Evolutionary conservation across 2,329 filamentous ascomycete species (phyloP), one percentile per base, ranked within the genome.

Genomic region (Leptographium procerum): DNA sequence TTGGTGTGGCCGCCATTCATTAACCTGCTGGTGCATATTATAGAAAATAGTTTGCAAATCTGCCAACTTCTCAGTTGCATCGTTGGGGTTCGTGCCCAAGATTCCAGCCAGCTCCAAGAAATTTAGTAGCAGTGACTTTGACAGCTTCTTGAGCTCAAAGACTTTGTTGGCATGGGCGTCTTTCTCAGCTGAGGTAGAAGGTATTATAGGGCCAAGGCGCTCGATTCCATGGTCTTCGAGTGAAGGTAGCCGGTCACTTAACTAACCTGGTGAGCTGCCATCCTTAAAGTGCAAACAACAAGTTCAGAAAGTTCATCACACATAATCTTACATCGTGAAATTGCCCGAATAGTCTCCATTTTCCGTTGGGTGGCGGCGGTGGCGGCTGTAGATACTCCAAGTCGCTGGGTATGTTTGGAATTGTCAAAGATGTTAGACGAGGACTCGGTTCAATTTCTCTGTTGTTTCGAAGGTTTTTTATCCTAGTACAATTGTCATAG

Each of bases 1-100:
- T 73, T 97, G 92, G 69, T 96, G 91, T 11, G 91, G 91, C 34
- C 92, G 82, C 72, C 96, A 97, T 70, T 95, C 86, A 70, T 99
- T 99, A 64, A 97, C 84, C 57, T 96, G 80, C 67, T 95, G 89
- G 72, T 96, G 91, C 67, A 95, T 87, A 70, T 97, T 97, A 70
- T 92, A 85, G 62, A 95, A 86, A 31, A 97, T 75, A 19, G 86
- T 91, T 66, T 87, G 81, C 34, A 99, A 73, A 69, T 97, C 87
- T 51, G 83, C 77, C 52, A 92, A 79, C 69, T 95, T 95, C 48
- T 83, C 79, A 29, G 81, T 76, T 56, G 84, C 87, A 69, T 86
- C 65, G 48, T 65, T 52, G 28, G 89, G 87, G 52, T 86, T 79
- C n/a, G 82, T 72, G 11, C 82, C 79, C 59, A 95, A 75, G 16